Percentiles rank a stretch among this genome's conserved stretches.
These are phyloP conservation scores for Beauveria australis DNA, from an alignment of 2,329 filamentous ascomycete genomes.

Conservation along the genomic window DNA sequence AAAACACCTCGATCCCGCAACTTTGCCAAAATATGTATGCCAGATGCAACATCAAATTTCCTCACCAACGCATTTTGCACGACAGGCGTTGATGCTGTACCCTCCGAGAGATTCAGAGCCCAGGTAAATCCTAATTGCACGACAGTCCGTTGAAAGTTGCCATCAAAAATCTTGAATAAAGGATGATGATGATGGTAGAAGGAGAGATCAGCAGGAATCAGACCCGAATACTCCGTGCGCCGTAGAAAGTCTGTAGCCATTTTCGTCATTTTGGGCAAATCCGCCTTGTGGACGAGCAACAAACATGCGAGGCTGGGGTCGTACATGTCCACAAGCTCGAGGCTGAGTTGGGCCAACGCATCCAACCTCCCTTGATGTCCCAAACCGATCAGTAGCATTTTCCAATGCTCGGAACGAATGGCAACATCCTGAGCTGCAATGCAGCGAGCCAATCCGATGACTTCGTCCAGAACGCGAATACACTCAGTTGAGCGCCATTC, in stretches of 20 bases:
- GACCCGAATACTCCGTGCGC: neutral
- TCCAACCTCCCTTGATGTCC: conserved; percentile 34
- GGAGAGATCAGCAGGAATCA: conserved; percentile 33
- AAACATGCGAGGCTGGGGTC: conserved; percentile 21
- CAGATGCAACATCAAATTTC: conserved; percentile 27
- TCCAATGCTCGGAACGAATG: conserved; percentile 33
- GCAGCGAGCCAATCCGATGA: conserved; percentile 1
- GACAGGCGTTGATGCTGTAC: neutral
- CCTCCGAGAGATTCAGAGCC: conserved; percentile 15
- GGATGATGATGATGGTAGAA: conserved; percentile 36
- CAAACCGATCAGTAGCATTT: conserved; percentile 34
- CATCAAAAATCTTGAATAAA: conserved; percentile 36
- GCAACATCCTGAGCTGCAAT: conserved; percentile 20
- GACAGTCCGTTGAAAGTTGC: conserved; percentile 30
- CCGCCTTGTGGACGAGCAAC: conserved; percentile 35
- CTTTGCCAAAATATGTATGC: conserved; percentile 27
- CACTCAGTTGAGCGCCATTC: neutral
- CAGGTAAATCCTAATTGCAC: conserved; percentile 39
- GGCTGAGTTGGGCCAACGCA: conserved; percentile 36
- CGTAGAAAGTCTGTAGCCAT: neutral
- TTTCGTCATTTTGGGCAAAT: conserved; percentile 28
- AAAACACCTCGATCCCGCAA: conserved; percentile 28
- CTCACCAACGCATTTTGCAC: conserved; percentile 8
- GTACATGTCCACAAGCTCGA: conserved; percentile 35
- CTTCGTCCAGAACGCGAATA: neutral